Base-by-base conservation (phyloP, 495 filamentous ascomycete genomes). In the Thermothielavioides terrestris region DNA sequence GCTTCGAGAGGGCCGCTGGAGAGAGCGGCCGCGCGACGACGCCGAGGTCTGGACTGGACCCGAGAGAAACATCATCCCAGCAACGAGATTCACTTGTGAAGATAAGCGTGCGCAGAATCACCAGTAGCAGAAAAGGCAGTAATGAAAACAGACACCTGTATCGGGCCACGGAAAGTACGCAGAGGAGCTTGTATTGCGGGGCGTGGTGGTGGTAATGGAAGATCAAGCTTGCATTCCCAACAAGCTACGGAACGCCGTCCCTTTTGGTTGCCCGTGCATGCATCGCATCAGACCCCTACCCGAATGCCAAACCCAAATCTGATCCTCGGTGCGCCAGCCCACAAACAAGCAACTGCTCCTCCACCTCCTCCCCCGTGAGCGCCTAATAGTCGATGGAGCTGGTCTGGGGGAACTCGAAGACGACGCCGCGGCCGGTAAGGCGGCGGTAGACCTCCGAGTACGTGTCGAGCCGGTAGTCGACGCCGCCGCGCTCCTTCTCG, bases 401-500 rank as follows among this genome's bases (percentile, higher is more conserved):
- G 65, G 80, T 80, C 78, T 88, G 82, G 55, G 92, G 92, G 80
- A 98, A 98, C 84, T 98, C 92, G 71, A 98, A 98, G 66, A 79
- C 77, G 56, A 98, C 92, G 60, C 78, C 76, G 71, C 91, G 90
- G 74, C 92, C 92, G 38, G 92, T 98, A 67, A 98, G 76, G 52
- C 86, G 83, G 69, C 85, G 84, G 82, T 98, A 98, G 64, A 98
- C 92, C 82, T 96, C 92, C 49, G 86, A 89, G 78, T 96, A 98
- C 62, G 92, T 96, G 73, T 98, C 92, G 59, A 98, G 85, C 70
- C 92, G 82, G 80, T 95, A 94, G 80, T 97, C 92, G 59, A 97
- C 89, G 68, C 87, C 88, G 61, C 91, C 90, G 63, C 88, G 84
- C 88, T 98, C 92, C 89, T 97, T 97, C 84, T 96, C 92, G 71